A percentile compares a stretch with the other conserved stretches of the same genome.
phyloP scores from a whole-genome alignment of 2,329 filamentous ascomycete species.

The Shiraia sp. region DNA sequence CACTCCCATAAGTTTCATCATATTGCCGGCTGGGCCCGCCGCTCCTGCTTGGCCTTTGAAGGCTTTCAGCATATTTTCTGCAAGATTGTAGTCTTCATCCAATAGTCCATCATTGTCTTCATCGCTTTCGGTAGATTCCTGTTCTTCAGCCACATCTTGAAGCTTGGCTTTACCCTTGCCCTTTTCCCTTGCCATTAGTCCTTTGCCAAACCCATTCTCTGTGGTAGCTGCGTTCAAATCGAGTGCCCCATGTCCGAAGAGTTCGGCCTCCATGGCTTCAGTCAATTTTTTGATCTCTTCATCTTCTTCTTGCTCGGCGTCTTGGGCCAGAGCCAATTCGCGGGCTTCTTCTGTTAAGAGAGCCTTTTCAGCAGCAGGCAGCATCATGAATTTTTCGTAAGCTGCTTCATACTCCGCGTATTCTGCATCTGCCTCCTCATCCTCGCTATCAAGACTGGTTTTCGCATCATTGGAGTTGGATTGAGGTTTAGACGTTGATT shows the following conservation, averaged over 20 bases:
- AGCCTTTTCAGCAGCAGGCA: slow-evolving; percentile 50
- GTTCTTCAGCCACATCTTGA: slow-evolving; percentile 12
- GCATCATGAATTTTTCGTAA: slow-evolving; percentile 83
- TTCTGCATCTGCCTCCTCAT: slow-evolving; percentile 73
- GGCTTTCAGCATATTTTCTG: slow-evolving; percentile 87
- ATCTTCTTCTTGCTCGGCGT: slow-evolving; percentile 47
- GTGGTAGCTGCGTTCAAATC: slow-evolving; percentile 42
- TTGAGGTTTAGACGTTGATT: slow-evolving; percentile 57
- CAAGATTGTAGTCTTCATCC: slow-evolving; percentile 83
- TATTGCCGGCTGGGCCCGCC: slow-evolving; percentile 83
- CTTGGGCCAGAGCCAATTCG: slow-evolving; percentile 45
- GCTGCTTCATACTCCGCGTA: slow-evolving; percentile 75
- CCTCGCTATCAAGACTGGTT: slow-evolving; percentile 47
- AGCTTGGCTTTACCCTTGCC: slow-evolving; percentile 27
- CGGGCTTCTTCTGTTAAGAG: slow-evolving; percentile 40
- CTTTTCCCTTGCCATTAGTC: slow-evolving; percentile 3
- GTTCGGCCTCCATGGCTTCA: slow-evolving; percentile 72
- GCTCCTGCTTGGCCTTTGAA: slow-evolving; percentile 88
- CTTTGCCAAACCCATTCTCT: slow-evolving; percentile 13
- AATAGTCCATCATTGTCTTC: slow-evolving; percentile 57
- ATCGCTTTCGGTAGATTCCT: slow-evolving; percentile 50
- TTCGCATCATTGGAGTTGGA: slow-evolving; percentile 43
- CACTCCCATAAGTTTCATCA: slow-evolving; percentile 85
- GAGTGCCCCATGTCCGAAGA: slow-evolving; percentile 70
- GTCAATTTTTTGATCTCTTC: slow-evolving; percentile 68